These are phyloP conservation scores for Coemansia sp. DNA, from an alignment of 192 early-diverging fungal genomes.

Conservation along the genomic window DNA sequence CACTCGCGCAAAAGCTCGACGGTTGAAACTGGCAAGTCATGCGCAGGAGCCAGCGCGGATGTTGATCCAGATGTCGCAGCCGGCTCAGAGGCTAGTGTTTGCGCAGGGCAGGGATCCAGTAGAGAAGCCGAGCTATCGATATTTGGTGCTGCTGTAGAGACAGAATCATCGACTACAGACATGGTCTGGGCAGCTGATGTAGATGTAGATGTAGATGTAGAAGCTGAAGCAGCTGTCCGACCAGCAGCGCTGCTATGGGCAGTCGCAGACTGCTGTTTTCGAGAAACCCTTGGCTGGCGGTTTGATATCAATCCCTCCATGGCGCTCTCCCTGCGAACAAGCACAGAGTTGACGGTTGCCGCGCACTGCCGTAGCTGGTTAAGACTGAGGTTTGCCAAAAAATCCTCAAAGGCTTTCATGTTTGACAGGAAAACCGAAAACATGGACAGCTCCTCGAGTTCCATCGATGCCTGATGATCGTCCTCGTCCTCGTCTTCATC, in stretches of 20 bases:
- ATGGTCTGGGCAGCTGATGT: no score
- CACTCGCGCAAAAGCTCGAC: constrained; percentile 40
- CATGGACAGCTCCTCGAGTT: constrained; percentile 48
- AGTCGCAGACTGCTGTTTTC: neutral
- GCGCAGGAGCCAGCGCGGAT: neutral
- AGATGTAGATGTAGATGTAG: no score
- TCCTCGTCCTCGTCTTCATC: constrained; percentile 7
- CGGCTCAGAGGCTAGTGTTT: neutral
- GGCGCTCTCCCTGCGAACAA: constrained; percentile 36
- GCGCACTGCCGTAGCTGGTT: constrained; percentile 53
- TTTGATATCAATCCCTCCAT: neutral
- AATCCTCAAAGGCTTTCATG: constrained; percentile 43
- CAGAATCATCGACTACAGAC: no score
- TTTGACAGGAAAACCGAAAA: constrained; percentile 47
- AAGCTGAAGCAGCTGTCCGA: neutral
- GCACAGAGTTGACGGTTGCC: constrained; percentile 46
- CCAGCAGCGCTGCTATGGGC: neutral
- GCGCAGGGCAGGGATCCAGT: no score
- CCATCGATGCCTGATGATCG: constrained; percentile 30
- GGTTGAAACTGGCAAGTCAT: constrained; percentile 5
- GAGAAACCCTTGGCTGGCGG: neutral
- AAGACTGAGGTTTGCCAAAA: constrained; percentile 42
- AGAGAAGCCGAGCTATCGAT: no score
- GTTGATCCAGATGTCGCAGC: neutral
- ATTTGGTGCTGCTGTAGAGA: no score